A percentile compares a stretch with the other conserved stretches of the same genome.
Evolutionary conservation across 176 grass and related monocot genomes (phyloP).

Genomic region (Phragmites australis): DNA sequence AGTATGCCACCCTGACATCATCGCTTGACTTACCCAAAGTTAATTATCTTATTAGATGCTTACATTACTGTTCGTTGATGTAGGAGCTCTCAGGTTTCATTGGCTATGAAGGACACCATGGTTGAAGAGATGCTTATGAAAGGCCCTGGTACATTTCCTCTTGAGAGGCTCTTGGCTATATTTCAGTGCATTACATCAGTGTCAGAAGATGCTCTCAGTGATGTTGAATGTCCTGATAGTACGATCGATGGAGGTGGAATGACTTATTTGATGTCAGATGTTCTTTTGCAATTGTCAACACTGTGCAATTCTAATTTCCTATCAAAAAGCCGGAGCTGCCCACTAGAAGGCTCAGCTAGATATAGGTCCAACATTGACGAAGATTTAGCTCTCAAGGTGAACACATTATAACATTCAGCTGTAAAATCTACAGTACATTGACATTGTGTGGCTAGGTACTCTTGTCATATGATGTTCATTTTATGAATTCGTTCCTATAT

Average conservation of each 20-base stretch:
- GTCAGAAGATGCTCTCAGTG: constrained; percentile 53
- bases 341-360: constrained; percentile 79
- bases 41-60: constrained; percentile 2
- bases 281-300: constrained; percentile 88
- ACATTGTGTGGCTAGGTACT: neutral
- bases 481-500: constrained; percentile 41
- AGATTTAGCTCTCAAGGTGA: constrained; percentile 96
- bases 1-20: constrained; percentile 43
- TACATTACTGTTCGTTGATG: constrained; percentile 24
- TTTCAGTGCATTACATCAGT: constrained; percentile 95
- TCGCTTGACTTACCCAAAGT: neutral
- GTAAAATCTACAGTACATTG: neutral
- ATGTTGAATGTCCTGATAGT: constrained; percentile 49
- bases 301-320: constrained; percentile 96
- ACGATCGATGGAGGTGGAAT: constrained; percentile 32
- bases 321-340: constrained; percentile 77
- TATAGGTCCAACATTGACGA: constrained; percentile 87
- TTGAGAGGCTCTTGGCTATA: constrained; percentile 95
- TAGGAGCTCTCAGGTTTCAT: constrained; percentile 70
- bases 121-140: constrained; percentile 89
- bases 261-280: constrained; percentile 75
- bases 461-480: constrained; percentile 11
- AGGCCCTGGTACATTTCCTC: constrained; percentile 85
- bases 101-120: constrained; percentile 58
- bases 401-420: constrained; percentile 6